These are phyloP conservation scores for Amaranthus tricolor DNA, from an alignment of 179 eudicot species.

Conservation along the genomic window DNA sequence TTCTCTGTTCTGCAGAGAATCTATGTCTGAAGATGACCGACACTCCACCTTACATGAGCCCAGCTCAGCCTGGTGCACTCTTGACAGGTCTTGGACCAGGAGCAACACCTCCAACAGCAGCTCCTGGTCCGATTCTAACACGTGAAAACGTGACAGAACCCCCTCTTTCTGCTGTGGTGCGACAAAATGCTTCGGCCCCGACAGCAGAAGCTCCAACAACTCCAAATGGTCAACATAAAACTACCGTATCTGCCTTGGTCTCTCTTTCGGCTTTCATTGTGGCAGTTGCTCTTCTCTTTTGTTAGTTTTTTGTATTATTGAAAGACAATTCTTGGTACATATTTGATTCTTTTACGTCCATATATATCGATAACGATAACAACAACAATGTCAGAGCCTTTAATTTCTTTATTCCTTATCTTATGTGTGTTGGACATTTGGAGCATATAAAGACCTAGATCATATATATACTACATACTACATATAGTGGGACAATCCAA, in stretches of 20 bases:
- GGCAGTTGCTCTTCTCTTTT: conserved; percentile 29
- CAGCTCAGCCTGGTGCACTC: conserved; percentile 10
- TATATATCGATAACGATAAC: no score
- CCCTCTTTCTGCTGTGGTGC: conserved; percentile 56
- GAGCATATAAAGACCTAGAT: background rate
- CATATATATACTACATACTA: background rate
- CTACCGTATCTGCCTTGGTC: conserved; percentile 22
- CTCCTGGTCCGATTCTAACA: conserved; percentile 60
- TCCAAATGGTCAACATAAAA: conserved; percentile 39
- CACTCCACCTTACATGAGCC: conserved; percentile 1
- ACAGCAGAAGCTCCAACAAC: conserved; percentile 27
- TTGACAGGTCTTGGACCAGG: background rate
- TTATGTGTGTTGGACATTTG: background rate
- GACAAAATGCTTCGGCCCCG: conserved; percentile 31
- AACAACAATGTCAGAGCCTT: background rate
- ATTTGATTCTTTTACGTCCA: conserved; percentile 8
- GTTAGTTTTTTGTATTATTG: conserved; percentile 12
- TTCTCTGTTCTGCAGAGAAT: conserved; percentile 4
- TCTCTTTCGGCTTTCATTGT: conserved; percentile 33
- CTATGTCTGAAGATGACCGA: conserved; percentile 2
- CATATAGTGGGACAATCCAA: no score
- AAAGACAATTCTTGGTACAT: conserved; percentile 14
- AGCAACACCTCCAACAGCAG: background rate
- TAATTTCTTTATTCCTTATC: background rate
- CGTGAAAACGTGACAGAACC: conserved; percentile 55